A percentile compares a stretch with the other conserved stretches of the same genome.
Evolutionary conservation across 2,329 filamentous ascomycete genomes (phyloP).

Genomic region (Trichoderma hamatum): DNA sequence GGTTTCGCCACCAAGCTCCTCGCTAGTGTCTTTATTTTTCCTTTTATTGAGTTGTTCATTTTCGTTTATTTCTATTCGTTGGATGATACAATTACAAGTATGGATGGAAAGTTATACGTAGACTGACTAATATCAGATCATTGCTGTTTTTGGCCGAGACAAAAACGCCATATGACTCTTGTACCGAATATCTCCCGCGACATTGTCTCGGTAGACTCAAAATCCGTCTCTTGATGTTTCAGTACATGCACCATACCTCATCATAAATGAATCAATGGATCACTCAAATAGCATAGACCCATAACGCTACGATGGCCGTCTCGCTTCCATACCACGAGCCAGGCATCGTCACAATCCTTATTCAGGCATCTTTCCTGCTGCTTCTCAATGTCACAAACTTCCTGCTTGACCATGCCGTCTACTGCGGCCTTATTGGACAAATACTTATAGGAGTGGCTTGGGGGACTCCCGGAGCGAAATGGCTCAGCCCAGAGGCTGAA

Average conservation of each 20-base stretch:
- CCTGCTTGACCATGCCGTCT: conserved; percentile 61
- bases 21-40: not conserved
- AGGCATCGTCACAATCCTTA: conserved; percentile 59
- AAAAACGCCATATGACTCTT: not conserved
- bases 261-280: not conserved
- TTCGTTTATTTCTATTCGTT: not conserved
- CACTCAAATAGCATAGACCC: too few relatives aligned
- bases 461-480: conserved; percentile 66
- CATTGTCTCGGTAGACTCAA: not conserved
- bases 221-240: not conserved
- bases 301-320: not conserved
- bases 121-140: not conserved
- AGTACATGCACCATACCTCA: too few relatives aligned
- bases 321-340: conserved; percentile 64
- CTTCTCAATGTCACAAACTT: conserved; percentile 62
- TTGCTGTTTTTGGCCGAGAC: not conserved
- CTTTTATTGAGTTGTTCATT: not conserved
- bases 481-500: conserved; percentile 58
- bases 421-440: conserved; percentile 73
- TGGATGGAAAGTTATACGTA: not conserved
- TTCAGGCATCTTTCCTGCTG: conserved; percentile 63
- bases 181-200: not conserved
- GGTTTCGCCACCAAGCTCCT: not conserved
- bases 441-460: conserved; percentile 71
- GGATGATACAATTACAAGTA: not conserved